Evolutionary conservation across 2,329 filamentous ascomycete species (phyloP), one percentile per base, ranked within the genome.

Genomic region (Drechslera avenae): DNA sequence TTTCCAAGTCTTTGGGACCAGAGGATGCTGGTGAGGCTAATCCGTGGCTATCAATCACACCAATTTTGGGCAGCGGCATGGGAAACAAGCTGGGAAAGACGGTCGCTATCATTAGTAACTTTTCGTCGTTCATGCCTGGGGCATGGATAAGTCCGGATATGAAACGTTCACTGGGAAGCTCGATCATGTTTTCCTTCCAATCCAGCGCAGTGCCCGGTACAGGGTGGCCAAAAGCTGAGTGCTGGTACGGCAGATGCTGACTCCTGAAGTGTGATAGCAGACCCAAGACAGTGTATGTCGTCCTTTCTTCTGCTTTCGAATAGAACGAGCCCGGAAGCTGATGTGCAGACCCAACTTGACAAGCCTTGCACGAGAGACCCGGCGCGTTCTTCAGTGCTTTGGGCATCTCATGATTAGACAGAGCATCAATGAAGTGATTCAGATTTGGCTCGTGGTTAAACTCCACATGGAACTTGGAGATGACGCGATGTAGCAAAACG

Each of bases 141-240:
- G 79, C 76, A 49, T 78, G 74, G 14, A 80, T 73, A 18, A 86
- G 69, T 18, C 76, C 75, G 17, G 70, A 72, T 34, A 86, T 76
- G 46, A 78, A 70, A 16, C 76, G 72, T 23, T 75, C 71, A 55
- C 82, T 79, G 1, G 84, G 84, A 35, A 86, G 72, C 56, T 83
- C 78, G 44, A 87, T 79, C 83, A 87, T 85, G 50, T 85, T 79
- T 49, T 76, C 76, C 52, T 79, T 81, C 84, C 84, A 87, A 60
- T 86, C 80, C 23, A 75, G 62, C 9, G 66, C 60, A 19, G 54
- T 32, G 14, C 57, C 17, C 8, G 50, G 52, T 23, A 63, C 63
- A 41, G 68, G 66, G 45, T 62, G 64, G 28, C 51, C 60, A 49
- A 59, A 60, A 5, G 57, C 57, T 17, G 60, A 51, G 23, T 58